These are phyloP conservation scores for Thermothielavioides terrestris DNA, from an alignment of 495 filamentous ascomycete species.

Conservation along the genomic window DNA sequence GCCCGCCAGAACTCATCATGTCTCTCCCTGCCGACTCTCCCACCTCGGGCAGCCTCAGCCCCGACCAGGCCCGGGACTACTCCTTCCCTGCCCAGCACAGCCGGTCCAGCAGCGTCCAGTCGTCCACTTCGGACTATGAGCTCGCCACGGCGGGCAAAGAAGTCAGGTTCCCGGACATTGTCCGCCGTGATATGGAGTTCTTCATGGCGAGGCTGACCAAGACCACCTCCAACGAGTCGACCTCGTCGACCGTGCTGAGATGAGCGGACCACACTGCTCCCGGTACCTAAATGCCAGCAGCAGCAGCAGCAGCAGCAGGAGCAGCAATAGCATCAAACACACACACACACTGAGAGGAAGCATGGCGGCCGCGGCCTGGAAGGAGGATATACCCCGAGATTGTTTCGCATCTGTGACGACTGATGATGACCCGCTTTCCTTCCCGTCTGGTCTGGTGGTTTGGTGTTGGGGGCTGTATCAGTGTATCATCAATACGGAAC, in stretches of 20 bases:
- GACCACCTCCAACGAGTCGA: background rate
- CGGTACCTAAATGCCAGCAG: no score
- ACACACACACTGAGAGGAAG: background rate
- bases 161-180: background rate
- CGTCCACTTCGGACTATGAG: background rate
- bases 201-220: constrained; percentile 10
- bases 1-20: background rate
- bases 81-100: constrained; percentile 4
- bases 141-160: background rate
- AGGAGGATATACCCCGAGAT: background rate
- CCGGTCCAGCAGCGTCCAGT: constrained; percentile 8
- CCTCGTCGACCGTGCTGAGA: background rate
- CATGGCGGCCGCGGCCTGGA: background rate
- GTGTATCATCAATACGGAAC: no score
- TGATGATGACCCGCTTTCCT: background rate
- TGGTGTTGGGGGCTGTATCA: no score
- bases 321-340: background rate
- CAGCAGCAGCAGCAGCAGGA: no score
- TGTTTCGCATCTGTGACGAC: background rate
- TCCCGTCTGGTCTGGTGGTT: no score
- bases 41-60: background rate
- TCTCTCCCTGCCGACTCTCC: background rate
- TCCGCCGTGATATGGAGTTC: constrained; percentile 13
- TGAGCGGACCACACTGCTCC: no score
- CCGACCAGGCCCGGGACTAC: background rate